phyloP scores from a whole-genome alignment of 371 early-diverging fungal genomes.

The Zancudomyces culisetae region DNA sequence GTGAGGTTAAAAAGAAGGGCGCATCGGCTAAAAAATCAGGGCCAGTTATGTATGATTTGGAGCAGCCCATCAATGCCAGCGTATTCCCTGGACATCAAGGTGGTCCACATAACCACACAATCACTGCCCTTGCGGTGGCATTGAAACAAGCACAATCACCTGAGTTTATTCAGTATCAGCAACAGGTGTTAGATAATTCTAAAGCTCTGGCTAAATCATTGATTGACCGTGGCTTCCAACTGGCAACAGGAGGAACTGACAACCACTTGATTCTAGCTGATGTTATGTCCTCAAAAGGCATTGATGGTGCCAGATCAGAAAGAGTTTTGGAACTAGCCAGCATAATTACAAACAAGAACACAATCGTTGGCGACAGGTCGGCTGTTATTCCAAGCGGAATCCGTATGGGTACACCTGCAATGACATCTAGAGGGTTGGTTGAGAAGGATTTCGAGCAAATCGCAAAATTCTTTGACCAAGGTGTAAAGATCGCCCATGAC shows the following conservation, averaged over 20 bases:
- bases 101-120: slow-evolving; percentile 99
- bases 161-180: slow-evolving; percentile 79
- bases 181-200: slow-evolving; percentile 75
- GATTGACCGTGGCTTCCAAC: slow-evolving; percentile 45
- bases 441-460: slow-evolving; percentile 73
- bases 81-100: slow-evolving; percentile 99
- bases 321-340: slow-evolving; percentile 81
- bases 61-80: slow-evolving; percentile 82
- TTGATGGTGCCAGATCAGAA: slow-evolving; percentile 91
- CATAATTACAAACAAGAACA: slow-evolving; percentile 97
- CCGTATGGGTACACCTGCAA: slow-evolving; percentile 85
- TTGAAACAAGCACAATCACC: slow-evolving; percentile 70
- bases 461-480: slow-evolving; percentile 68
- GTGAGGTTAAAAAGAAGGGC: background rate
- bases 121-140: slow-evolving; percentile 91
- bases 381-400: slow-evolving; percentile 93
- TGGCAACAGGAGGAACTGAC: slow-evolving; percentile 89
- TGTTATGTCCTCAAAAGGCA: slow-evolving; percentile 32
- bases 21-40: slow-evolving; percentile 66
- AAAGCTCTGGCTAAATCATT: slow-evolving; percentile 71
- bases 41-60: slow-evolving; percentile 70
- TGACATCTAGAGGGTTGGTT: slow-evolving; percentile 87
- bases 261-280: slow-evolving; percentile 83
- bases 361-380: slow-evolving; percentile 89
- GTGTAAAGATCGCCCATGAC: slow-evolving; percentile 45